Percentiles rank a stretch among this genome's conserved stretches.
Evolutionary conservation across 2,329 filamentous ascomycete species (phyloP).

Genomic region (Chrysoporthe puriensis): DNA sequence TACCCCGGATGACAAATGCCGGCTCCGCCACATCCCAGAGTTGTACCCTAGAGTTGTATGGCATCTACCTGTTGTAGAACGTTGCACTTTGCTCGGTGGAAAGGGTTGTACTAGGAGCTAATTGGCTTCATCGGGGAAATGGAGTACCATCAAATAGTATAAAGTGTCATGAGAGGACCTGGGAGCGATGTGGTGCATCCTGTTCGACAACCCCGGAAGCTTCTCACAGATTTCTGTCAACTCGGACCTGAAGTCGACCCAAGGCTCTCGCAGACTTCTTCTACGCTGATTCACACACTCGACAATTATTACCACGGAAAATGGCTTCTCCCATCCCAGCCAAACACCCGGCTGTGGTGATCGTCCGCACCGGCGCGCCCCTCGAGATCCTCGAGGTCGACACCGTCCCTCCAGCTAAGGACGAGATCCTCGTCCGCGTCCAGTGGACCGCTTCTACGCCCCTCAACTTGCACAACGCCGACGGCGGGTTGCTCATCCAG

Average conservation of each 20-base stretch:
- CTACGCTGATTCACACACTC: not conserved
- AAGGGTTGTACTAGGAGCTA: not conserved
- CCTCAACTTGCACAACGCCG: constrained; percentile 63
- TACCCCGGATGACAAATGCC: not conserved
- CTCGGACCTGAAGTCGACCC: too few species aligned
- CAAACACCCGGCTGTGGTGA: constrained; percentile 36
- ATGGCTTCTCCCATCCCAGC: constrained; percentile 32
- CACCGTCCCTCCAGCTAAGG: constrained; percentile 40
- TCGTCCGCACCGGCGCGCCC: constrained; percentile 32
- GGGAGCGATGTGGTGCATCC: not conserved
- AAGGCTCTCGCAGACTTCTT: not conserved
- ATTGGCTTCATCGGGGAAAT: not conserved
- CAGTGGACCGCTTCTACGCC: constrained; percentile 65
- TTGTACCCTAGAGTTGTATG: too few species aligned
- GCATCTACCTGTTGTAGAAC: not conserved
- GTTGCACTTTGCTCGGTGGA: not conserved
- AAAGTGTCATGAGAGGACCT: not conserved
- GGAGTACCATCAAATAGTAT: not conserved
- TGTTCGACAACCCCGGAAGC: not conserved
- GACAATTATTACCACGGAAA: constrained; percentile 5
- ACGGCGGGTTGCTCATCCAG: constrained; percentile 59
- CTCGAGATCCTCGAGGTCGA: constrained; percentile 33
- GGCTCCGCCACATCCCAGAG: not conserved
- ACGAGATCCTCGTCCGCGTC: constrained; percentile 58
- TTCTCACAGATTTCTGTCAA: not conserved